phyloP scores from a whole-genome alignment of 495 filamentous ascomycete species.

The Aspergillus kassunensis region DNA sequence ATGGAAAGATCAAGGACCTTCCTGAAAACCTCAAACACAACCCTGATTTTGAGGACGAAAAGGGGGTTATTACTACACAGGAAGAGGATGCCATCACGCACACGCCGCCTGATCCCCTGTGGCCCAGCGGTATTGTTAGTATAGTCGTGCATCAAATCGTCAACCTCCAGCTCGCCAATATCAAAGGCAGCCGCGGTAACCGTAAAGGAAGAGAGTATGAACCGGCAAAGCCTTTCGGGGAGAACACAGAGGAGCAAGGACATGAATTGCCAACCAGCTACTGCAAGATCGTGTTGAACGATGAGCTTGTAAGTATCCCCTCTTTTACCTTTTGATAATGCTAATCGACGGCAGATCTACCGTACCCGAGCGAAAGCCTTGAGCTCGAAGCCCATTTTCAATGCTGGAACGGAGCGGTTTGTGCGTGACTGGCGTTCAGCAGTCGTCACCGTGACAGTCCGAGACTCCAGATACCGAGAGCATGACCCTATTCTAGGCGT shows the following conservation, averaged over 20 bases:
- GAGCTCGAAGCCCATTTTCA: constrained; percentile 92
- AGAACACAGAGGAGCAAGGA: constrained; percentile 73
- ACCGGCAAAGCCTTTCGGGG: constrained; percentile 82
- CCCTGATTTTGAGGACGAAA: constrained; percentile 80
- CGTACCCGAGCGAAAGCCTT: constrained; percentile 87
- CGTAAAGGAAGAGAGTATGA: constrained; percentile 81
- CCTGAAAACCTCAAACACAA: constrained; percentile 67
- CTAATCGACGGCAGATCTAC: constrained; percentile 52
- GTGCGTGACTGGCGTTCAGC: constrained; percentile 90
- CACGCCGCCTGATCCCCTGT: constrained; percentile 89
- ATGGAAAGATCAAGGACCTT: constrained; percentile 76
- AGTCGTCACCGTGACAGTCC: constrained; percentile 80
- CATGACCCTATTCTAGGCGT: constrained; percentile 94
- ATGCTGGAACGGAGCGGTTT: constrained; percentile 91
- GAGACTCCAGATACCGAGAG: constrained; percentile 81
- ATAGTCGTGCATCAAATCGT: constrained; percentile 92
- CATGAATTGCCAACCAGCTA: constrained; percentile 80
- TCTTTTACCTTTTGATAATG: no score
- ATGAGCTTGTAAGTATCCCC: constrained; percentile 73
- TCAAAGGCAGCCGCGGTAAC: constrained; percentile 55
- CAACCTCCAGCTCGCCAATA: constrained; percentile 80
- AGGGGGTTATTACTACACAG: constrained; percentile 69
- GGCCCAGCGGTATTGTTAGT: constrained; percentile 82
- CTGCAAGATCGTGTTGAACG: constrained; percentile 86
- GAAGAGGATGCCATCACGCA: constrained; percentile 80